Percentiles rank a stretch among this genome's conserved stretches.
Conservation (phyloP, 225 moss, liverwort and hornwort genomes). For the Polytrichum commune region DNA sequence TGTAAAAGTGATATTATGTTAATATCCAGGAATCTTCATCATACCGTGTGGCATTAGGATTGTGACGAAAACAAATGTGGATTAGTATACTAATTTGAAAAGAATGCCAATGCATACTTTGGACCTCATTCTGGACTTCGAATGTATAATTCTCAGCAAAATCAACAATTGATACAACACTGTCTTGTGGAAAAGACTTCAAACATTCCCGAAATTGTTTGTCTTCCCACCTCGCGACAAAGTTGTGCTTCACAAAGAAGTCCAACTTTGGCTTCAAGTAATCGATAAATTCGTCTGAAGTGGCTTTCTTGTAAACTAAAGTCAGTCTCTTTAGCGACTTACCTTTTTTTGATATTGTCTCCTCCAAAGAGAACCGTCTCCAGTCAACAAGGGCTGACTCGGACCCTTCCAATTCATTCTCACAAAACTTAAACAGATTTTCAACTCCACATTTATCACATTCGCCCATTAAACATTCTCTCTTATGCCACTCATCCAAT, state of each 20-base stretch:
- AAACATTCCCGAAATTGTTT: not conserved
- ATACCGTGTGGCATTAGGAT: not conserved
- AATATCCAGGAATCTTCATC: not conserved
- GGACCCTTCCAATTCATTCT: not conserved
- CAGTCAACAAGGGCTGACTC: not conserved
- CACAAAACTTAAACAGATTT: not conserved
- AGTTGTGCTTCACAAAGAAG: not conserved
- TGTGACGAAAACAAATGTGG: not conserved
- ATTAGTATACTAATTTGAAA: not conserved
- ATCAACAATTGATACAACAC: not conserved
- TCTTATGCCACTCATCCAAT: no score
- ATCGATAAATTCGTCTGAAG: not conserved
- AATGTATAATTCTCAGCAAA: not conserved
- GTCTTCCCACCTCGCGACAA: not conserved
- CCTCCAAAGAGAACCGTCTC: not conserved
- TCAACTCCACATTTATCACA: not conserved
- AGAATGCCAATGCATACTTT: not conserved
- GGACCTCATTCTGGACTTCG: no score
- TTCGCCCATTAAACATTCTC: not conserved
- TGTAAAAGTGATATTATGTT: not conserved
- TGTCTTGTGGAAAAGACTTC: not conserved
- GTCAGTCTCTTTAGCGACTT: not conserved
- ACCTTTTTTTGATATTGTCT: not conserved
- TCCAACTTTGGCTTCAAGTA: not conserved
- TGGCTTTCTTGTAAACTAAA: not conserved